phyloP scores from a whole-genome alignment of 2,329 filamentous ascomycete genomes.

The Dactylella cylindrospora region DNA sequence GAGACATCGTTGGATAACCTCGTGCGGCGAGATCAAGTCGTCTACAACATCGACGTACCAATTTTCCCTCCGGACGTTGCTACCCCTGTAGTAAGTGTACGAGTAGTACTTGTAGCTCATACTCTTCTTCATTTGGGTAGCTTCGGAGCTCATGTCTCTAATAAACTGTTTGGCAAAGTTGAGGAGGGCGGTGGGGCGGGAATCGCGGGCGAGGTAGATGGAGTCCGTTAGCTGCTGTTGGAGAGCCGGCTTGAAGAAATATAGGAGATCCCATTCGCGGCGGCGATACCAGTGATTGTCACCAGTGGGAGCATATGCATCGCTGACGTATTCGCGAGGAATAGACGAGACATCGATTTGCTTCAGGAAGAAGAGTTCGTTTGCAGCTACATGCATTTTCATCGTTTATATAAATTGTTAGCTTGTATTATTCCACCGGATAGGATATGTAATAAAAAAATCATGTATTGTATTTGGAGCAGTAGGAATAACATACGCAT shows the following conservation, averaged over 20 bases:
- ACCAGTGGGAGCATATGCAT: not conserved
- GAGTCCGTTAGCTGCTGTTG: slow-evolving; percentile 3
- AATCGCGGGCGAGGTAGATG: slow-evolving; percentile 1
- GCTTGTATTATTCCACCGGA: too few relatives aligned
- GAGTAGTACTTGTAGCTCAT: slow-evolving; percentile 18
- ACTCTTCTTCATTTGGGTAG: slow-evolving; percentile 1
- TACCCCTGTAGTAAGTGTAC: slow-evolving; percentile 13
- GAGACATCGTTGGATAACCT: slow-evolving; percentile 25
- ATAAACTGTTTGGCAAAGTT: slow-evolving; percentile 8
- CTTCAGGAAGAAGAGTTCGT: slow-evolving; percentile 27
- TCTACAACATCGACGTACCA: slow-evolving; percentile 14
- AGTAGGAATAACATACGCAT: slow-evolving; percentile 16
- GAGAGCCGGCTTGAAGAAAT: slow-evolving; percentile 31
- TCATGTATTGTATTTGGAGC: not conserved
- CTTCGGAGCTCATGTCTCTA: not conserved
- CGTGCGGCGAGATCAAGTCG: slow-evolving; percentile 11
- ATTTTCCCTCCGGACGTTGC: slow-evolving; percentile 17
- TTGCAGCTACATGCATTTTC: slow-evolving; percentile 9
- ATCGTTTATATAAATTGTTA: too few relatives aligned
- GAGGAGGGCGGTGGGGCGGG: not conserved
- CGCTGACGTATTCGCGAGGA: slow-evolving; percentile 13
- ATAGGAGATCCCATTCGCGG: slow-evolving; percentile 28
- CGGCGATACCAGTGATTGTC: not conserved
- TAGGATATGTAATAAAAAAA: too few relatives aligned
- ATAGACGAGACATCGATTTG: slow-evolving; percentile 12